These are phyloP conservation scores for Arthrinium phaeospermum DNA, from an alignment of 2,329 filamentous ascomycete genomes.

Conservation along the genomic window DNA sequence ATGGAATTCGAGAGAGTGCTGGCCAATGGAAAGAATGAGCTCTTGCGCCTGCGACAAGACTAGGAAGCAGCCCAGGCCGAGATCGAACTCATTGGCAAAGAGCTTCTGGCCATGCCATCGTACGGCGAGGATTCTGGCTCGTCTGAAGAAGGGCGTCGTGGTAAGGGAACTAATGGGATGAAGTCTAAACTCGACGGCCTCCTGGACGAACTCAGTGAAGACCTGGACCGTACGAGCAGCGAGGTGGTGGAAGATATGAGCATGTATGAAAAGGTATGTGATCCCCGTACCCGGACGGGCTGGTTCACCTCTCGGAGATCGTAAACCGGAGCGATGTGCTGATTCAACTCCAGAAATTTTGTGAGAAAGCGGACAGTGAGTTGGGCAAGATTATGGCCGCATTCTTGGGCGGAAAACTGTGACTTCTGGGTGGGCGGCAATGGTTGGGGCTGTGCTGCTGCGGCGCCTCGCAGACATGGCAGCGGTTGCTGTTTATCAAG, in stretches of 20 bases:
- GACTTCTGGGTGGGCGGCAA: neutral
- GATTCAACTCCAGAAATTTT: constrained; percentile 38
- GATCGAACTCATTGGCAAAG: constrained; percentile 29
- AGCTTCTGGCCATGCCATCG: constrained; percentile 19
- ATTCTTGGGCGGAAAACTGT: neutral
- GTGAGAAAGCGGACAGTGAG: constrained; percentile 36
- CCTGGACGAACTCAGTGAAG: constrained; percentile 28
- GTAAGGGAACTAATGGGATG: constrained; percentile 29
- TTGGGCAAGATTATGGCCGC: constrained; percentile 32
- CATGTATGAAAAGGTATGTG: constrained; percentile 37
- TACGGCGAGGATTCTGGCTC: constrained; percentile 20
- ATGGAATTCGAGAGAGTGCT: constrained; percentile 21
- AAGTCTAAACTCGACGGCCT: constrained; percentile 27
- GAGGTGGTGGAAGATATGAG: constrained; percentile 37
- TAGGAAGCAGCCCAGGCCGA: constrained; percentile 34
- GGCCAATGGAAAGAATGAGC: constrained; percentile 25
- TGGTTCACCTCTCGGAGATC: constrained; percentile 30
- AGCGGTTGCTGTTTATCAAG: constrained; percentile 20
- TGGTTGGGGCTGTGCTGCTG: neutral
- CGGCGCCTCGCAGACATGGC: constrained; percentile 27
- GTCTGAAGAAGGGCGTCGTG: constrained; percentile 11
- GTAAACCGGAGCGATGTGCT: constrained; percentile 33
- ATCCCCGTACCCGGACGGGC: neutral
- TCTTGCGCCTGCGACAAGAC: constrained; percentile 32
- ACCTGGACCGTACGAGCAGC: constrained; percentile 32